Conservation (phyloP, 768 basidiomycete genomes). For the Hericium erinaceus region DNA sequence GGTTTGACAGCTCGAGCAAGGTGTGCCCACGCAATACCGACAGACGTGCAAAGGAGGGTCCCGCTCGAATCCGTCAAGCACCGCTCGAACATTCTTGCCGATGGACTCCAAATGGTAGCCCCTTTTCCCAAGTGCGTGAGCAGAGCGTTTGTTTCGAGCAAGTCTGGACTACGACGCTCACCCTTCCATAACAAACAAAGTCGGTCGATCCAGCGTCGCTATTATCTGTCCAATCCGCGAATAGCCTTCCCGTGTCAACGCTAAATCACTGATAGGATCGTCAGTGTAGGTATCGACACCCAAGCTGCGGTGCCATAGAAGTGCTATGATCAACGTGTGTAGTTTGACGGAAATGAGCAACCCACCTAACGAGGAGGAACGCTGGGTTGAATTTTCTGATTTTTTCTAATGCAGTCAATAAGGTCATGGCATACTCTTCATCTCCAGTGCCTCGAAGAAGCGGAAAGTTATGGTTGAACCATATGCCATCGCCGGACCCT, state of each 20-base stretch:
- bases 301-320: conserved; percentile 12
- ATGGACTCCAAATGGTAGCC: conserved; percentile 22
- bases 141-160: not conserved
- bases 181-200: conserved; percentile 30
- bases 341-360: not conserved
- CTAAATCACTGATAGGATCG: conserved; percentile 24
- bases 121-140: conserved; percentile 6
- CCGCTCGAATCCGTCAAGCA: conserved; percentile 18
- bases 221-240: conserved; percentile 18
- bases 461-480: conserved; percentile 22
- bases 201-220: conserved; percentile 10
- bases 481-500: conserved; percentile 17
- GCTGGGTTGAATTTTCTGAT: conserved; percentile 16
- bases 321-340: not conserved
- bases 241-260: conserved; percentile 20
- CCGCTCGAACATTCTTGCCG: conserved; percentile 20
- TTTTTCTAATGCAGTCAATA: conserved; percentile 12
- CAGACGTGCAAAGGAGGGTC: not conserved
- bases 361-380: conserved; percentile 22
- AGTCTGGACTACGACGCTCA: conserved; percentile 6
- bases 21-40: too few relatives aligned
- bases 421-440: conserved; percentile 17
- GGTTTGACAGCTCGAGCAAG: too few relatives aligned
- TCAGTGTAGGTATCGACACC: conserved; percentile 26
- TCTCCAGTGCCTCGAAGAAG: conserved; percentile 21